A percentile compares a stretch with the other conserved stretches of the same genome.
Evolutionary conservation across 2,329 filamentous ascomycete species (phyloP).

Genomic region (Cladophialophora psammophila): DNA sequence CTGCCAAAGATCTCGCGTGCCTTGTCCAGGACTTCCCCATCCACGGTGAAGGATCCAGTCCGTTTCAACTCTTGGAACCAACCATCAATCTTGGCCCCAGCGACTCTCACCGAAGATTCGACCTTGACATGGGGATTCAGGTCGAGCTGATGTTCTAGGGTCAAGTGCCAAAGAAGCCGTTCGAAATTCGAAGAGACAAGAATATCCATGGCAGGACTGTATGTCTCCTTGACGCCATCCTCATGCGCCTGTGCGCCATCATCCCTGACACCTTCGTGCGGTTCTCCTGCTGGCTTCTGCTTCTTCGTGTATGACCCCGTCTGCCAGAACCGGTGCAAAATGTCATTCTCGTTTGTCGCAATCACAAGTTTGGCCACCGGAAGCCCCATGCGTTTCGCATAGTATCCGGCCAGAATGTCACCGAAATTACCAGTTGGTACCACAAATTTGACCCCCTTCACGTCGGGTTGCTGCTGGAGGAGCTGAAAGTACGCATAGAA

Average conservation of each 20-base stretch:
- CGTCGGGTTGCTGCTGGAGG: conserved; percentile 59
- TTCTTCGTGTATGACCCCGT: conserved; percentile 88
- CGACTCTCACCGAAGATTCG: conserved; percentile 31
- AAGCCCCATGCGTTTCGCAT: conserved; percentile 84
- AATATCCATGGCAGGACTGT: conserved; percentile 97
- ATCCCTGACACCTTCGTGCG: conserved; percentile 45
- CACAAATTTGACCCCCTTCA: conserved; percentile 78
- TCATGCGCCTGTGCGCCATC: conserved; percentile 69
- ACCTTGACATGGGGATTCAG: conserved; percentile 33
- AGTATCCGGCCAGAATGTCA: conserved; percentile 87
- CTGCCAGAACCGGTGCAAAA: conserved; percentile 93
- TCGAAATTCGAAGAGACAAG: conserved; percentile 97
- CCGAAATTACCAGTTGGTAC: conserved; percentile 97
- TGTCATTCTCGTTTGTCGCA: conserved; percentile 97
- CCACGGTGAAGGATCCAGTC: conserved; percentile 82
- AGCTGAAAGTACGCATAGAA: conserved; percentile 93
- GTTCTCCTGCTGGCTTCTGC: conserved; percentile 53
- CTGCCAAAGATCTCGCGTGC: conserved; percentile 81
- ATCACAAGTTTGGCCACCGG: conserved; percentile 88
- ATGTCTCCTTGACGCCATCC: conserved; percentile 85
- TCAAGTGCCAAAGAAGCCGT: conserved; percentile 90
- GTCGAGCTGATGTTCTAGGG: conserved; percentile 69
- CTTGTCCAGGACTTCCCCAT: conserved; percentile 72
- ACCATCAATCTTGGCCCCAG: conserved; percentile 73
- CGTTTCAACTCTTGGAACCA: conserved; percentile 85